Conservation (phyloP, 2,329 filamentous ascomycete genomes). For the Fusarium fracticaudum region DNA sequence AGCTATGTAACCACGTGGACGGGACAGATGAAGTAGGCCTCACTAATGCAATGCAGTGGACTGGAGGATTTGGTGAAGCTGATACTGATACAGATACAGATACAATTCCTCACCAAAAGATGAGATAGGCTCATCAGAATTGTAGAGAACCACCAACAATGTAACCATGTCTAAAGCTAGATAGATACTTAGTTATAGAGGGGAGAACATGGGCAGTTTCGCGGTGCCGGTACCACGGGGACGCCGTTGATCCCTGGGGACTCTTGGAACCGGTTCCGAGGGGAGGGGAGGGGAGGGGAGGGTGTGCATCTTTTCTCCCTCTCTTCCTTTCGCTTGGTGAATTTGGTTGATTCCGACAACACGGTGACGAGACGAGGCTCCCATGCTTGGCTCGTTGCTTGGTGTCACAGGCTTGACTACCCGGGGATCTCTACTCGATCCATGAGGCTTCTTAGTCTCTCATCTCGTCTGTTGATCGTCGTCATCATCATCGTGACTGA, state of each 20-base stretch:
- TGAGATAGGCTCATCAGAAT: background rate
- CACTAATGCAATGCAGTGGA: background rate
- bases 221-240: slow-evolving; percentile 14
- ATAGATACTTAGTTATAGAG: background rate
- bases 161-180: background rate
- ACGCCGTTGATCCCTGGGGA: slow-evolving; percentile 6
- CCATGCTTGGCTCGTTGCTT: slow-evolving; percentile 13
- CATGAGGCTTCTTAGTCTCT: slow-evolving; percentile 3
- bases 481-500: background rate
- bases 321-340: slow-evolving; percentile 18
- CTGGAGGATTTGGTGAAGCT: background rate
- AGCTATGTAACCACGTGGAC: slow-evolving; percentile 17
- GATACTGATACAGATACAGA: background rate
- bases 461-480: slow-evolving; percentile 15
- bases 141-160: slow-evolving; percentile 5
- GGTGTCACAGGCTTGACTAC: background rate
- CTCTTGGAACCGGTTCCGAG: slow-evolving; percentile 9
- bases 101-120: background rate
- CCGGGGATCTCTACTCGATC: background rate
- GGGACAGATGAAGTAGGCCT: slow-evolving; percentile 5
- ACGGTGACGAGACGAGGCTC: slow-evolving; percentile 35
- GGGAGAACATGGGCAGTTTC: slow-evolving; percentile 17
- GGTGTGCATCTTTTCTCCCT: background rate
- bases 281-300: background rate
- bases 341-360: slow-evolving; percentile 16